Base-by-base conservation (phyloP, 108 stramenopile species). In the Aurantiochytrium sp. region DNA sequence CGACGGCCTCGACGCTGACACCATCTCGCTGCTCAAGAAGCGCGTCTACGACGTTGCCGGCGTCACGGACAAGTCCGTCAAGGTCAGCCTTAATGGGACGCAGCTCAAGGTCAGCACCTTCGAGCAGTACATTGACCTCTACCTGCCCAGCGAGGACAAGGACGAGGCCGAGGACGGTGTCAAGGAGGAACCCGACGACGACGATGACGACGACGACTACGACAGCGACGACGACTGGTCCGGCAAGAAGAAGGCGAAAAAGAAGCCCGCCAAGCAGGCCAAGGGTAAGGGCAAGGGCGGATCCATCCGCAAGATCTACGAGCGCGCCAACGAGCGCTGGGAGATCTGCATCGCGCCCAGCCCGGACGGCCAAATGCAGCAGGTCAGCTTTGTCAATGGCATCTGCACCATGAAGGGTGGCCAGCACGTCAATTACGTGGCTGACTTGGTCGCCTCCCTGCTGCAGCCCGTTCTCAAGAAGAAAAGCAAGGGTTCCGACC, bases 21-120 rank as follows among this genome's bases (percentile, higher is more conserved):
- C 96, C 3, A 93, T 98, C 39, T 93, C 87, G 12, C 93, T 99
- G 4, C 90, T 99, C 10, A 93, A 93, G 37, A 96, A 96, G 92
- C 95, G 99, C 36, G 99, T 96, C n/a, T 98, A 98, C 90, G 99
- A 99, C 91, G 97, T 98, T 90, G 99, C 99, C 6, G 99, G 97
- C 6, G 95, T 93, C 86, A 97, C 97, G 96, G 89, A 93, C 30
- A 94, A 89, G 69, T 89, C 94, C 88, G 94, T 99, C 41, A 88
- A 89, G 41, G 99, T 99, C 19, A 90, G 94, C 65, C 92, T 99
- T 50, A 98, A 99, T 87, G 97, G 96, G 2, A 92, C 93, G 73
- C 42, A 55, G 52, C 68, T 99, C 34, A 92, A 93, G n/a, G 94
- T 98, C 24, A 94, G 95, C 36, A 93, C 91, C 37, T 99, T 99